phyloP scores from a whole-genome alignment of 129 eudicot genomes.

The Tagetes patula region DNA sequence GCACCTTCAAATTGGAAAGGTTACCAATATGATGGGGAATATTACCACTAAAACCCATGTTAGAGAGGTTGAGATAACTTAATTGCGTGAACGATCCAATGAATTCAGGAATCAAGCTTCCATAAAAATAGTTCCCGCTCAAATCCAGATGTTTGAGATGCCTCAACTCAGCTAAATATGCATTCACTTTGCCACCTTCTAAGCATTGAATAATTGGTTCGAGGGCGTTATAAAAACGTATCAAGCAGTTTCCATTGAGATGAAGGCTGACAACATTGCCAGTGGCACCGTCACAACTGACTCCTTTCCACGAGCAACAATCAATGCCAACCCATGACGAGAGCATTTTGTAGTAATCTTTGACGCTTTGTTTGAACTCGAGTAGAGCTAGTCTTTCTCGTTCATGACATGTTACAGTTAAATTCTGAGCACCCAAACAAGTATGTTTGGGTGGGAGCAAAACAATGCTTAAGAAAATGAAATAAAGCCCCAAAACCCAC shows the following conservation, averaged over 20 bases:
- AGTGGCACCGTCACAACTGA: constrained; percentile 10
- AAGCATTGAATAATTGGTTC: not conserved
- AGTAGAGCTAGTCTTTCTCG: constrained; percentile 35
- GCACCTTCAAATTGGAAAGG: constrained; percentile 28
- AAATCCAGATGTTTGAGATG: constrained; percentile 16
- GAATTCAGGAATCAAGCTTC: constrained; percentile 7
- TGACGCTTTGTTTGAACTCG: constrained; percentile 11
- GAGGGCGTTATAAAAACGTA: not conserved
- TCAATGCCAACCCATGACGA: constrained; percentile 26
- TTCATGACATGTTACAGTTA: not conserved
- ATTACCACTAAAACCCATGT: constrained; percentile 1
- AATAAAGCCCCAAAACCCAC: not conserved
- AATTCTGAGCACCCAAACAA: not conserved
- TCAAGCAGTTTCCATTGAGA: not conserved
- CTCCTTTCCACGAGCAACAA: constrained; percentile 18
- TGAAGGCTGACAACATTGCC: not conserved
- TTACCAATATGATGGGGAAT: constrained; percentile 33
- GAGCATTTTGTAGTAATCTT: constrained; percentile 5
- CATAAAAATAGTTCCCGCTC: constrained; percentile 21
- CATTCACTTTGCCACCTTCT: not conserved
- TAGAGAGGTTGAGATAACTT: constrained; percentile 23
- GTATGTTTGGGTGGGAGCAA: not conserved
- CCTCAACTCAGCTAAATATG: constrained; percentile 15
- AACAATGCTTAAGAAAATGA: not conserved
- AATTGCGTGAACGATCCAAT: constrained; percentile 23